Conservation (phyloP, 176 grass and related monocot genomes). For the Aegilops longissima region DNA sequence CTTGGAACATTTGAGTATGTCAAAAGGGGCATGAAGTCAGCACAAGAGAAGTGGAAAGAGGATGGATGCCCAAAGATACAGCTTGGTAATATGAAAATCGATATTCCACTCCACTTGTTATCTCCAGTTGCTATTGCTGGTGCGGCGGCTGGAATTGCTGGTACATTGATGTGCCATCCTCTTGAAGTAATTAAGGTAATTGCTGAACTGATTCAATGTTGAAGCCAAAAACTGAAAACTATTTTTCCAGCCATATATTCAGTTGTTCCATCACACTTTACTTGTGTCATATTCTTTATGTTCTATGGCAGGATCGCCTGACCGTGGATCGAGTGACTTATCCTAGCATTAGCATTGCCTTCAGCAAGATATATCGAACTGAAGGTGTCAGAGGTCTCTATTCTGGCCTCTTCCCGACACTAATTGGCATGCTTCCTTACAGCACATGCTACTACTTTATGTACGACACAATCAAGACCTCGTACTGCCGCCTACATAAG, state of each 20-base stretch:
- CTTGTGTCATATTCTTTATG: background rate
- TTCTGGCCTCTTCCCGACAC: slow-evolving; percentile 72
- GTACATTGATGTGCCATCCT: slow-evolving; percentile 76
- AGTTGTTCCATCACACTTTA: background rate
- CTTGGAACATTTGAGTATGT: slow-evolving; percentile 69
- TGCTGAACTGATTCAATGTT: background rate
- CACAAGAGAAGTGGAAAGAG: slow-evolving; percentile 62
- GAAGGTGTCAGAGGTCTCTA: slow-evolving; percentile 69
- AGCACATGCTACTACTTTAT: slow-evolving; percentile 91
- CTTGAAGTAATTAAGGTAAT: slow-evolving; percentile 88
- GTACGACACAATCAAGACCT: slow-evolving; percentile 78
- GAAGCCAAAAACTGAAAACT: background rate
- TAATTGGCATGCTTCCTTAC: slow-evolving; percentile 33
- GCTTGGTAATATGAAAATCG: slow-evolving; percentile 53
- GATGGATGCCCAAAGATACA: slow-evolving; percentile 27
- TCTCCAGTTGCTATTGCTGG: slow-evolving; percentile 69
- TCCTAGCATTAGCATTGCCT: slow-evolving; percentile 61
- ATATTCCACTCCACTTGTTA: slow-evolving; percentile 49
- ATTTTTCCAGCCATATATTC: background rate
- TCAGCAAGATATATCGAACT: slow-evolving; percentile 61
- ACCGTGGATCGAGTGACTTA: slow-evolving; percentile 58
- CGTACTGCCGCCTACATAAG: slow-evolving; percentile 68
- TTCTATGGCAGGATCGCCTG: slow-evolving; percentile 66
- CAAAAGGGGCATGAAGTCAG: slow-evolving; percentile 55
- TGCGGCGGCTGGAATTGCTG: slow-evolving; percentile 70